Conservation (phyloP, 768 basidiomycete species). For the Heimioporus sp. region DNA sequence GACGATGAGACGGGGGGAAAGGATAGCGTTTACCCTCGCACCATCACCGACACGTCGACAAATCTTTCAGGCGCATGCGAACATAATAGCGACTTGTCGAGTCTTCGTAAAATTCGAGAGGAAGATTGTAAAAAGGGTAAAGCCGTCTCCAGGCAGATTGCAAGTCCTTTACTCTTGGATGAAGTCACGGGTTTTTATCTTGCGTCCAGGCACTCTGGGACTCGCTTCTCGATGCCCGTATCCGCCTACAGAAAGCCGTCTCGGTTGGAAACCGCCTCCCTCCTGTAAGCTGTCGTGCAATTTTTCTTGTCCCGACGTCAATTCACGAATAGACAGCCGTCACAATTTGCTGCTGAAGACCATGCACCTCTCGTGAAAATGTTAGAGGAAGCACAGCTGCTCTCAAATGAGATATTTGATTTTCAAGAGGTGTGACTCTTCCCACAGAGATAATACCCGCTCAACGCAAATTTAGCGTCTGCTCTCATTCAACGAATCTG, state of each 20-base stretch:
- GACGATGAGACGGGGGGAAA: constrained; percentile 13
- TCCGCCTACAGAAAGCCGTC: constrained; percentile 83
- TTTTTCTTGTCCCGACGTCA: neutral
- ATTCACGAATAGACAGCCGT: constrained; percentile 31
- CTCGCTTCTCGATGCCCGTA: constrained; percentile 83
- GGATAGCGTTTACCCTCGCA: constrained; percentile 5
- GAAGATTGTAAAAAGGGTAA: constrained; percentile 79
- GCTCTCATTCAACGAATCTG: constrained; percentile 45
- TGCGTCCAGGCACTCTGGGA: constrained; percentile 75
- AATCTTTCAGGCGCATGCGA: neutral
- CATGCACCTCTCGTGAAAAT: constrained; percentile 48
- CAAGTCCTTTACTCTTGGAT: constrained; percentile 36
- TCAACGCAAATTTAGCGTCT: constrained; percentile 38
- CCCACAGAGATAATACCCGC: constrained; percentile 4
- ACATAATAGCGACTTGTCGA: constrained; percentile 42
- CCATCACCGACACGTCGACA: constrained; percentile 17
- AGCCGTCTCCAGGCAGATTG: constrained; percentile 82
- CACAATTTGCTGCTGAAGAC: constrained; percentile 33
- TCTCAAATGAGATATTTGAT: constrained; percentile 67
- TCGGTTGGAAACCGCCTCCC: constrained; percentile 65
- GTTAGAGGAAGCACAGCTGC: constrained; percentile 54
- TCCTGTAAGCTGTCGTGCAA: constrained; percentile 39
- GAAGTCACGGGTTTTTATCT: constrained; percentile 4
- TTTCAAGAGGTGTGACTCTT: constrained; percentile 58
- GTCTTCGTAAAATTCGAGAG: constrained; percentile 58